Conservation (phyloP, 176 grass and related monocot species). For the Dendrocalamus sinicus region DNA sequence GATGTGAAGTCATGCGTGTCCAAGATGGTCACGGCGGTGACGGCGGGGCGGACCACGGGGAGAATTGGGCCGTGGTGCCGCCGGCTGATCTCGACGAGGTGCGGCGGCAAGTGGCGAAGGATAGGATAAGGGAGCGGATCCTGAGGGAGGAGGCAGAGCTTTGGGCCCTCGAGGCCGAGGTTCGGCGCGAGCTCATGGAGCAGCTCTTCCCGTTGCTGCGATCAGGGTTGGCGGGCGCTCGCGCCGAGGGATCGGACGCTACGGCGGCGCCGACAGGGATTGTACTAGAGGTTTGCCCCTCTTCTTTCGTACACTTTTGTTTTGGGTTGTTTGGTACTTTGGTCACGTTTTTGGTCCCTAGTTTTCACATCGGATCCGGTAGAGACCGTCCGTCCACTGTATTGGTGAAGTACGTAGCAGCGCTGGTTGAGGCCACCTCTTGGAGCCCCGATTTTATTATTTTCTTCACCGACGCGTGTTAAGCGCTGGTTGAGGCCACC, state of each 20-base stretch:
- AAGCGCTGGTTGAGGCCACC: too few species aligned
- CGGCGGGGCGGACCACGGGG: background rate
- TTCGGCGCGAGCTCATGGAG: conserved; percentile 35
- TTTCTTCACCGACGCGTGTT: too few species aligned
- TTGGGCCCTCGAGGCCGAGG: conserved; percentile 39
- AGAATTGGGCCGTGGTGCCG: background rate
- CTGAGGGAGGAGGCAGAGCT: conserved; percentile 37
- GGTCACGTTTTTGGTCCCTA: too few species aligned
- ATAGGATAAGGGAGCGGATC: conserved; percentile 41
- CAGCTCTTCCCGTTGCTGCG: background rate
- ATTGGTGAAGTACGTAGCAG: too few species aligned
- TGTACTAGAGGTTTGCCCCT: background rate
- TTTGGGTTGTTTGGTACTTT: too few species aligned
- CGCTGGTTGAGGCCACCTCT: too few species aligned
- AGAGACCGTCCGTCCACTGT: too few species aligned
- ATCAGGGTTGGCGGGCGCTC: background rate
- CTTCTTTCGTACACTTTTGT: background rate
- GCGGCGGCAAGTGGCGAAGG: conserved; percentile 33
- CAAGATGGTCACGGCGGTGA: background rate
- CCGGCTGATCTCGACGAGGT: background rate
- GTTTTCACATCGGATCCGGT: too few species aligned
- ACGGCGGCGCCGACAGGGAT: background rate
- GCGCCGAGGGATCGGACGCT: background rate
- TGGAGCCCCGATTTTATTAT: too few species aligned
- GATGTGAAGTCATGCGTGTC: background rate